Percentiles rank a stretch among this genome's conserved stretches.
phyloP scores from a whole-genome alignment of 495 filamentous ascomycete species.

The Trichoderma orchidacearum region DNA sequence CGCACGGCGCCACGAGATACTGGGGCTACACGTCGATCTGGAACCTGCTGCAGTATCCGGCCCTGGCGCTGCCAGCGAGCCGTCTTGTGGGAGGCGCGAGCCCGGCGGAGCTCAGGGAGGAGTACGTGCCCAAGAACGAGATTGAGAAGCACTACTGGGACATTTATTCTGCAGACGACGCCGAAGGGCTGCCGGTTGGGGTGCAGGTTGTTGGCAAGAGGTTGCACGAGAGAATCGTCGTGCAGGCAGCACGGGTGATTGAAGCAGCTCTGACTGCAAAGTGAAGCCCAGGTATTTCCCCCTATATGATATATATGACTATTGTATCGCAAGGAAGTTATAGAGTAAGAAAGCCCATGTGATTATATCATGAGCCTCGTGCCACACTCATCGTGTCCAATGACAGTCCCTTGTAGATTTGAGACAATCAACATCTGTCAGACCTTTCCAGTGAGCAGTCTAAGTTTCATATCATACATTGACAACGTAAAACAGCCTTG shows the following conservation, averaged over 20 bases:
- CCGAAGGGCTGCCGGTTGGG: not conserved
- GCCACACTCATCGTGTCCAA: no score
- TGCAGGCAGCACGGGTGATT: not conserved
- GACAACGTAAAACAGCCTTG: no score
- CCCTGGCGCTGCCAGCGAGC: not conserved
- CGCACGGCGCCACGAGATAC: not conserved
- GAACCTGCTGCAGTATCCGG: not conserved
- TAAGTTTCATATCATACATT: no score
- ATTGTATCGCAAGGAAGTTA: no score
- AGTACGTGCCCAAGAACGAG: not conserved
- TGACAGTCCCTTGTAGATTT: no score
- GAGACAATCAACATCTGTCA: not conserved
- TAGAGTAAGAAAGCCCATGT: no score
- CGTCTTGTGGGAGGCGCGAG: not conserved
- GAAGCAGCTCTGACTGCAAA: not conserved
- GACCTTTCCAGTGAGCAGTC: no score
- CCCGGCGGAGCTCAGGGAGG: not conserved
- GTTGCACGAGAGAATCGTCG: not conserved
- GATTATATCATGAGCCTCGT: no score
- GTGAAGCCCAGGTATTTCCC: not conserved
- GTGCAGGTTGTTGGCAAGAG: not conserved
- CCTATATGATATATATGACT: no score
- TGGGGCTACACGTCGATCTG: not conserved
- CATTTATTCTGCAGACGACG: not conserved
- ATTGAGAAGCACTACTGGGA: not conserved